Conservation (phyloP, 2,329 filamentous ascomycete genomes). For the Lachnellula occidentalis region DNA sequence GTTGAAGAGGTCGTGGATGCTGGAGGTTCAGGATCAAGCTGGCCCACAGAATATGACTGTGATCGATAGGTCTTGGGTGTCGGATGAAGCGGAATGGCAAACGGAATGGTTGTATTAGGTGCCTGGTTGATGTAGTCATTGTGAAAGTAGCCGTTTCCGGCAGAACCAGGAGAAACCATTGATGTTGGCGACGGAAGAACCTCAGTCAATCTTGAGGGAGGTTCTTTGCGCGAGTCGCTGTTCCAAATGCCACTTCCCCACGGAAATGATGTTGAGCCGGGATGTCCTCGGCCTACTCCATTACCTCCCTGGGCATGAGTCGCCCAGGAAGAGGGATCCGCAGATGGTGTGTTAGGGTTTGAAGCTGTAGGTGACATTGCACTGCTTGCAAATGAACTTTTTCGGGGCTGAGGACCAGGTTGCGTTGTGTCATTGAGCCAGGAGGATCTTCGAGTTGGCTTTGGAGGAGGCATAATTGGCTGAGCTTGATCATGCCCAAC, state of each 20-base stretch:
- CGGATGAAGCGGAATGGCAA: conserved; percentile 81
- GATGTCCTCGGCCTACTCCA: conserved; percentile 41
- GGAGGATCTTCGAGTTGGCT: conserved; percentile 67
- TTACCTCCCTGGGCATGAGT: conserved; percentile 41
- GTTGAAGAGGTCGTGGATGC: conserved; percentile 20
- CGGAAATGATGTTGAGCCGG: conserved; percentile 46
- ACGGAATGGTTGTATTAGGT: conserved; percentile 66
- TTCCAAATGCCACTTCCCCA: conserved; percentile 87
- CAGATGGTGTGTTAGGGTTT: conserved; percentile 73
- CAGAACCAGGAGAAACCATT: conserved; percentile 39
- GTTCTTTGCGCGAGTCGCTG: conserved; percentile 66
- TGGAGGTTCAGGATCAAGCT: conserved; percentile 64
- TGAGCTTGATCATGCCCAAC: conserved; percentile 54
- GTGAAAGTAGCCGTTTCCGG: conserved; percentile 40
- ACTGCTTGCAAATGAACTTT: conserved; percentile 69
- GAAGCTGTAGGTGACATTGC: conserved; percentile 76
- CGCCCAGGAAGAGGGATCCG: conserved; percentile 56
- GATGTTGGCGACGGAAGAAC: conserved; percentile 72
- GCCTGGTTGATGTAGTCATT: conserved; percentile 40
- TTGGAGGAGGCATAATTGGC: conserved; percentile 45
- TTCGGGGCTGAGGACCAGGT: conserved; percentile 56
- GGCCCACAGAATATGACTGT: conserved; percentile 93
- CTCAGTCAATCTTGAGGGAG: conserved; percentile 66
- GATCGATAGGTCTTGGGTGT: conserved; percentile 91
- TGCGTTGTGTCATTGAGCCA: conserved; percentile 83